Evolutionary conservation across 2,329 filamentous ascomycete genomes (phyloP).

Genomic region (Ceratocystis cacaofunesta): DNA sequence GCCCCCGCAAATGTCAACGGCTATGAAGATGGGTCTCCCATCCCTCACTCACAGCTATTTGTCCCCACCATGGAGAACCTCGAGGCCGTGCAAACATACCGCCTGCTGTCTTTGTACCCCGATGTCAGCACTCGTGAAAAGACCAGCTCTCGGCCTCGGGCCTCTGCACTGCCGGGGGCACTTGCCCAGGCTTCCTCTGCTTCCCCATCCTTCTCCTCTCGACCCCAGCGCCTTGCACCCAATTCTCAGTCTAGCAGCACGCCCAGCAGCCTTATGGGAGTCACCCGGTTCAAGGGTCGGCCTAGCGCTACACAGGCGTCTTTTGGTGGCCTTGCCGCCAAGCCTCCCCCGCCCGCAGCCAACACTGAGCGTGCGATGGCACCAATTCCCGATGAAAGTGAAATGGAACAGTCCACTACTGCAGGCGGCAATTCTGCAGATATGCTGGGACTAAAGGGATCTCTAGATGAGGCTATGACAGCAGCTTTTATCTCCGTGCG

Average conservation of each 20-base stretch:
- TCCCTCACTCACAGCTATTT: neutral
- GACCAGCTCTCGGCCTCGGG: neutral
- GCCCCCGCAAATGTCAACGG: neutral
- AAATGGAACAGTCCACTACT: neutral
- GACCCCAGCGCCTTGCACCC: neutral
- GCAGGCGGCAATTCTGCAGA: neutral
- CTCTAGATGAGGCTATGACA: constrained; percentile 27
- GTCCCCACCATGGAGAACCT: constrained; percentile 13
- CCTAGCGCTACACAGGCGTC: constrained; percentile 9
- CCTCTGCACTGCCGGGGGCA: neutral
- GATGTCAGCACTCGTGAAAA: constrained; percentile 7
- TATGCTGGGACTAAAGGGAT: constrained; percentile 1
- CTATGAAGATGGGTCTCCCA: too few species aligned
- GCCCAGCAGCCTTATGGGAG: constrained; percentile 1
- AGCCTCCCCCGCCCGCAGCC: constrained; percentile 6
- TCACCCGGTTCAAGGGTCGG: constrained; percentile 14
- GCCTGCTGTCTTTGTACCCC: constrained; percentile 10
- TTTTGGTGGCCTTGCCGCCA: constrained; percentile 9
- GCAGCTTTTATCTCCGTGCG: constrained; percentile 44
- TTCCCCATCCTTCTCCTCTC: neutral
- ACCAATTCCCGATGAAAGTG: constrained; percentile 9
- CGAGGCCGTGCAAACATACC: constrained; percentile 16
- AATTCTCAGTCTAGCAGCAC: neutral
- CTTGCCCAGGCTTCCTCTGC: neutral
- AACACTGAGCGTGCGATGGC: constrained; percentile 16